These are phyloP conservation scores for Colletotrichum echinochloae DNA, from an alignment of 2,329 filamentous ascomycete species.

Conservation along the genomic window DNA sequence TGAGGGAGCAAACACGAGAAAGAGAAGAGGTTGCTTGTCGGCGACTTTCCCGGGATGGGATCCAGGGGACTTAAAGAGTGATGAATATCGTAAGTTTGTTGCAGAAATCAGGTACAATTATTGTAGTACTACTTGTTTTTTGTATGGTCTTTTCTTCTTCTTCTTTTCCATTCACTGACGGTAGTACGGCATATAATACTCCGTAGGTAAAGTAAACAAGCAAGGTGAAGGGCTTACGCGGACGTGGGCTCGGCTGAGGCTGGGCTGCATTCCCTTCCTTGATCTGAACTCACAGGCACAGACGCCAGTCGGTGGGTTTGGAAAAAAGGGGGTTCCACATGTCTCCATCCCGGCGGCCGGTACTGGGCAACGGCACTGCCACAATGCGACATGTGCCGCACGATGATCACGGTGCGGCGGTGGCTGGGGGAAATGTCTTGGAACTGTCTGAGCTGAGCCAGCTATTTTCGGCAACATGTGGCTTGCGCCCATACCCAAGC, in stretches of 20 bases:
- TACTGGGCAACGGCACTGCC: constrained; percentile 27
- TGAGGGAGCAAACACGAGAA: constrained; percentile 11
- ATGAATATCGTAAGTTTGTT: not conserved
- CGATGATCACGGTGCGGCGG: constrained; percentile 7
- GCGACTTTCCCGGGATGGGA: not conserved
- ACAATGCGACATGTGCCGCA: constrained; percentile 26
- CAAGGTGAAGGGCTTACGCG: constrained; percentile 31
- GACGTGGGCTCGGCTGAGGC: constrained; percentile 38
- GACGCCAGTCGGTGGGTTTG: constrained; percentile 5
- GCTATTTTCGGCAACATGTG: constrained; percentile 10
- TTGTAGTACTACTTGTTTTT: not conserved
- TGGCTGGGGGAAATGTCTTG: constrained; percentile 6
- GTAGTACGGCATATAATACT: not conserved
- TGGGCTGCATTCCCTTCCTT: constrained; percentile 31
- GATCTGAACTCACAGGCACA: constrained; percentile 27
- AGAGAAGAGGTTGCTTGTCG: not conserved
- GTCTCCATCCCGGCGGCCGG: constrained; percentile 16
- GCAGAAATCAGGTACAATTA: constrained; percentile 7
- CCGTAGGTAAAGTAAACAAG: constrained; percentile 40
- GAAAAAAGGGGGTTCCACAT: constrained; percentile 26
- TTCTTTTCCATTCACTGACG: not conserved
- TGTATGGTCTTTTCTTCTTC: not conserved
- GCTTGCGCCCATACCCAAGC: not conserved
- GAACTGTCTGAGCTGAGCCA: not conserved
- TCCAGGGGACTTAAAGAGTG: not conserved